Conservation (phyloP, 768 basidiomycete species). For the Infundibulicybe gibba region DNA sequence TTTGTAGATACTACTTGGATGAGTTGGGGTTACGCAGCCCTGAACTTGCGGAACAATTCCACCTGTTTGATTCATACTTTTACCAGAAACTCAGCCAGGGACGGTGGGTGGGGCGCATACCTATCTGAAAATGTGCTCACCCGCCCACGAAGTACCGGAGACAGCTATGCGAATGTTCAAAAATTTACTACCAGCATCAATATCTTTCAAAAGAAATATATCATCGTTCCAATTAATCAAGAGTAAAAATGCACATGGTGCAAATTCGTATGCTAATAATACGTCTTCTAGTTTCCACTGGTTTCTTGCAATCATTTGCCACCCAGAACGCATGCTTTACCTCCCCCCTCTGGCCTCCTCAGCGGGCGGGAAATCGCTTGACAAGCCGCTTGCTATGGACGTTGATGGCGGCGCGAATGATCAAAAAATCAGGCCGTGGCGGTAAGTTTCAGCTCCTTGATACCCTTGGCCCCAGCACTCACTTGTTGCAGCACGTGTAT, state of each 20-base stretch:
- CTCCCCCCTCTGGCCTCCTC: slow-evolving; percentile 17
- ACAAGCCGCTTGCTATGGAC: slow-evolving; percentile 2
- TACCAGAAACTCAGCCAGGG: slow-evolving; percentile 88
- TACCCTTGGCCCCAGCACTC: neutral
- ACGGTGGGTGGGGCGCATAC: slow-evolving; percentile 35
- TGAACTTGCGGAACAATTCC: slow-evolving; percentile 65
- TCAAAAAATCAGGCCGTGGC: too few relatives aligned
- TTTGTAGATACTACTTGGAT: slow-evolving; percentile 65
- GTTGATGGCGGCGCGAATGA: slow-evolving; percentile 9
- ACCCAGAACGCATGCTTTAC: slow-evolving; percentile 62
- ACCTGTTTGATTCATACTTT: slow-evolving; percentile 97
- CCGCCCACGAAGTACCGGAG: slow-evolving; percentile 41
- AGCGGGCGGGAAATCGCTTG: neutral
- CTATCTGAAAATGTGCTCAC: neutral
- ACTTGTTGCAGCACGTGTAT: slow-evolving; percentile 60
- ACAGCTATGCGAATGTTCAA: slow-evolving; percentile 78
- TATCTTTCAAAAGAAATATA: slow-evolving; percentile 86
- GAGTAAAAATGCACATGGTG: slow-evolving; percentile 49
- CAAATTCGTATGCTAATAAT: neutral
- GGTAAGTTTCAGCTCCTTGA: too few relatives aligned
- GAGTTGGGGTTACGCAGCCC: slow-evolving; percentile 52
- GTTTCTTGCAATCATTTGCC: slow-evolving; percentile 93
- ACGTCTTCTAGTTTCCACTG: slow-evolving; percentile 72
- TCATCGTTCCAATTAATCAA: slow-evolving; percentile 97
- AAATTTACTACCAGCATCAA: slow-evolving; percentile 94